These are phyloP conservation scores for Fusarium torulosum DNA, from an alignment of 2,329 filamentous ascomycete genomes.

Conservation along the genomic window DNA sequence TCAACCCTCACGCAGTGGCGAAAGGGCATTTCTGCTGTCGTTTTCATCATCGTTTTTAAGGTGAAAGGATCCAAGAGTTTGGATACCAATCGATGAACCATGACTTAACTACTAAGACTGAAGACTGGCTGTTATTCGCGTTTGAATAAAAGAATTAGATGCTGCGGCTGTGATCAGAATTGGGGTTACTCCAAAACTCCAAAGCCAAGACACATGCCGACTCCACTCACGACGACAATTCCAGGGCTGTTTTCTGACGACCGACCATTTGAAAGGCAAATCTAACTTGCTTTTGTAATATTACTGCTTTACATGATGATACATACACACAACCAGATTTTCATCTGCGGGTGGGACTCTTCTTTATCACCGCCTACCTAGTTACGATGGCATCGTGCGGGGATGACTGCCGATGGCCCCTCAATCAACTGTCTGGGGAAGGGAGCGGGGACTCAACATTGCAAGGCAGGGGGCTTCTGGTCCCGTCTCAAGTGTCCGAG, in stretches of 20 bases:
- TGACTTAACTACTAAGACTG: not conserved
- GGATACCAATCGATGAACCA: not conserved
- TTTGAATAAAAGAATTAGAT: not conserved
- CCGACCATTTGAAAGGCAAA: not conserved
- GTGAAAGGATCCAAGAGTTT: not conserved
- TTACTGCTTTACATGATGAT: not conserved
- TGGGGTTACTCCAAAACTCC: constrained; percentile 14
- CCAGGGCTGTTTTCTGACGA: not conserved
- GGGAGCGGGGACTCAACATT: not conserved
- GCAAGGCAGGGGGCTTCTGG: not conserved
- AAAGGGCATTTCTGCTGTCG: not conserved
- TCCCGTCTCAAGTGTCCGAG: not conserved
- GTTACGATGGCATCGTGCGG: constrained; percentile 15
- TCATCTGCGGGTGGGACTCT: not conserved
- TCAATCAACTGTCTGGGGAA: constrained; percentile 7
- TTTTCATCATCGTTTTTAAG: not conserved
- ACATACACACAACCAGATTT: not conserved
- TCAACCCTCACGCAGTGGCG: constrained; percentile 7
- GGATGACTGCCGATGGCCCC: not conserved
- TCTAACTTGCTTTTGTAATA: not conserved
- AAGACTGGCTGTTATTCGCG: not conserved
- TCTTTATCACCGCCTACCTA: not conserved
- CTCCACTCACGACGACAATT: constrained; percentile 3
- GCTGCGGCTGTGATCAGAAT: too few relatives aligned
- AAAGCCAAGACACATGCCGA: not conserved